Evolutionary conservation across 2,329 filamentous ascomycete genomes (phyloP).

Genomic region (Ustilaginoidea virens): DNA sequence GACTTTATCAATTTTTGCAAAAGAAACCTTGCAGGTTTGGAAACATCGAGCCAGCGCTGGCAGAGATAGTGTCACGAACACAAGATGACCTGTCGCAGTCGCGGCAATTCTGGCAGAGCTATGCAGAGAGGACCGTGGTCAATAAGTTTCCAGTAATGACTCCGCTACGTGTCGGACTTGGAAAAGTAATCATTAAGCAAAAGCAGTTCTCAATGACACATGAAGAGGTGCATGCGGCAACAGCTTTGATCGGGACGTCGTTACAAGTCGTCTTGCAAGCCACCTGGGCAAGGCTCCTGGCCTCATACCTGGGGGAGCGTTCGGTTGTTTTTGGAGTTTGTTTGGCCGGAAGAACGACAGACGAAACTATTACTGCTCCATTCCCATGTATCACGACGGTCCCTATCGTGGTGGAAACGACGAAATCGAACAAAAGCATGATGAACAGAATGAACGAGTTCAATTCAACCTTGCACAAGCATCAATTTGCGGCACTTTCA

Average conservation of each 20-base stretch:
- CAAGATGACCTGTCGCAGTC: constrained; percentile 16
- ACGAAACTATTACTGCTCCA: constrained; percentile 40
- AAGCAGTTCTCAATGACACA: constrained; percentile 22
- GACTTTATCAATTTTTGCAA: constrained; percentile 27
- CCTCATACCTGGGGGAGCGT: constrained; percentile 61
- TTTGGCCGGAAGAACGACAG: constrained; percentile 55
- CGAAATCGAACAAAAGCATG: constrained; percentile 37
- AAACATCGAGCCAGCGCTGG: constrained; percentile 20
- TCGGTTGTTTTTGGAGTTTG: constrained; percentile 67
- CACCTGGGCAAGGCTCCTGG: constrained; percentile 61
- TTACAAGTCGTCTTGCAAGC: constrained; percentile 63
- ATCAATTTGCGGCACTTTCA: constrained; percentile 57
- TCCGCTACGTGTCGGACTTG: constrained; percentile 32
- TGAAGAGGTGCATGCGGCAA: constrained; percentile 35
- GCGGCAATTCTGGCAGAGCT: constrained; percentile 46
- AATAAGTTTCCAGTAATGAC: constrained; percentile 67
- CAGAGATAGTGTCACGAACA: constrained; percentile 23
- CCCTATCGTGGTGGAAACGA: constrained; percentile 49
- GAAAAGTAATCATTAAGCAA: constrained; percentile 18
- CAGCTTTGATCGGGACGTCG: constrained; percentile 46
- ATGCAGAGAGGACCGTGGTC: constrained; percentile 36
- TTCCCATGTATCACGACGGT: constrained; percentile 77
- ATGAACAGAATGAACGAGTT: constrained; percentile 48
- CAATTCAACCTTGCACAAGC: constrained; percentile 47
- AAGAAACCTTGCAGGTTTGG: constrained; percentile 6